phyloP scores from a whole-genome alignment of 768 basidiomycete species.

The Strobilomyces dryophilus region DNA sequence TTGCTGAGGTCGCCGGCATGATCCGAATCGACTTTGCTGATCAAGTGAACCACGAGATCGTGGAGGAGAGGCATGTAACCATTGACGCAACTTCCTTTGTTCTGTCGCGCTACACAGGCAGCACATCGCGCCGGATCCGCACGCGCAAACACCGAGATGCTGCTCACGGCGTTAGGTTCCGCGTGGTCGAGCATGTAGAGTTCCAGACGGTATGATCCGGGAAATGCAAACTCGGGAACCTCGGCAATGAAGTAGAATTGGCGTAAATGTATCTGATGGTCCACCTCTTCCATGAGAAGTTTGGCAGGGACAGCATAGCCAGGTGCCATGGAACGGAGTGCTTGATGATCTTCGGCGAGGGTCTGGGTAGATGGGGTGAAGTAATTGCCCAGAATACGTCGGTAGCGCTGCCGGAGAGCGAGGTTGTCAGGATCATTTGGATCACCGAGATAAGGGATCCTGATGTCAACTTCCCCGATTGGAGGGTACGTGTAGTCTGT shows the following conservation, averaged over 20 bases:
- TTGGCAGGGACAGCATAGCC: neutral
- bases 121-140: constrained; percentile 3
- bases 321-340: neutral
- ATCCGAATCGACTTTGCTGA: neutral
- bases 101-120: constrained; percentile 9
- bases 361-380: too few relatives aligned
- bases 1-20: too few relatives aligned
- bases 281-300: constrained; percentile 3
- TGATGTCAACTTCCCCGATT: constrained; percentile 14
- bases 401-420: constrained; percentile 5
- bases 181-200: constrained; percentile 5
- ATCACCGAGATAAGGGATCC: constrained; percentile 14
- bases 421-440: neutral
- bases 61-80: constrained; percentile 13
- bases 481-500: constrained; percentile 21
- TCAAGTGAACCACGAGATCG: constrained; percentile 10
- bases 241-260: neutral
- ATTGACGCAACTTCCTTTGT: constrained; percentile 6
- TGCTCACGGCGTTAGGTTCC: constrained; percentile 10
- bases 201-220: constrained; percentile 18
- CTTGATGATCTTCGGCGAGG: neutral
- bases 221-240: constrained; percentile 15
- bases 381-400: constrained; percentile 1
- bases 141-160: constrained; percentile 9
- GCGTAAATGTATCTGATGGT: neutral